Base-by-base conservation (phyloP, 306 rosid genomes). In the Lathyrus oleraceus region DNA sequence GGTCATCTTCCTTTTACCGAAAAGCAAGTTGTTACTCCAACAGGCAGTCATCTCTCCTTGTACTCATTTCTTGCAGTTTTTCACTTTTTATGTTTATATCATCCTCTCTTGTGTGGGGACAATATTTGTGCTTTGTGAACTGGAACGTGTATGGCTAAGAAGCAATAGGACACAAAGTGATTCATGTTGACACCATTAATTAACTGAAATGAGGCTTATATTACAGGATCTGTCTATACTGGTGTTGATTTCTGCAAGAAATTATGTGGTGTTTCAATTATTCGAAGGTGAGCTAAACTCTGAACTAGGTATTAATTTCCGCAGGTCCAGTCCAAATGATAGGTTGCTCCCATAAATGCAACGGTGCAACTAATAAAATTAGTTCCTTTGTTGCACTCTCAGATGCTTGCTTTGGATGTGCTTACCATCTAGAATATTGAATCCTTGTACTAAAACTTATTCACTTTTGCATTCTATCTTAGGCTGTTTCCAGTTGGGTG, bases 161-260 rank as follows among this genome's bases (percentile, higher is more conserved):
- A 53, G 69, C 57, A 10, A 64, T 19, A 65, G 67, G 19, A 61
- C 47, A 52, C 38, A 30, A 57, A 53, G 65, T 38, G 30, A 58
- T 35, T 69, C 71, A 28, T 43, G 38, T 70, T 58, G 59, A 10
- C 28, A 8, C 13, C 15, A 3, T 38, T 53, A 59, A 44, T 58
- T 59, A 28, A 59, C 72, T 64, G 73, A 68, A 32, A 40, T 47
- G 73, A 56, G 64, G 51, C 28, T 47, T 67, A 36, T 73, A 27
- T 85, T 61, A 21, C 94, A 94, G 99, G 78, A 72, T 94, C 96
- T 48, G 86, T 84, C 73, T 94, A 91, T 71, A 85, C 97, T 27
- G 99, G 97, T 48, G 99, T 94, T 80, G 99, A 94, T 75, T 94
- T 94, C 86, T 94, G 99, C 87, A 94, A 94, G 82, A 94, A 94